Evolutionary conservation across 2,329 filamentous ascomycete genomes (phyloP), one percentile per base, ranked within the genome.

Genomic region (Lojkania enalia): DNA sequence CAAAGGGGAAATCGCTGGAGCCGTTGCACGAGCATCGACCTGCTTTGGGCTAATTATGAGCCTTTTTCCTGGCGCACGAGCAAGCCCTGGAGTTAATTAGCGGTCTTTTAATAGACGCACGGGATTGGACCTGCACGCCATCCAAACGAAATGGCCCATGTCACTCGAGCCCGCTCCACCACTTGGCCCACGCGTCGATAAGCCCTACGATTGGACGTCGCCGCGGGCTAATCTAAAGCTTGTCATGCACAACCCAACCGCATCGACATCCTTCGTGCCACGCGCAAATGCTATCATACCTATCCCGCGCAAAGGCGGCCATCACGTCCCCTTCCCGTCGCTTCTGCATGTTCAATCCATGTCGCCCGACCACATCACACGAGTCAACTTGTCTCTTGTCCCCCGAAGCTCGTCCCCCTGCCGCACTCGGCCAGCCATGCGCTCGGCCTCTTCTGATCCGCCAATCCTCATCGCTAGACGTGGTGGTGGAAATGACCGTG

Each of bases 201-300:
- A 39, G 42, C 52, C 45, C 39, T 48, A 35, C 52, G 29, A 69
- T 69, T 68, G 65, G 66, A 43, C 32, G 35, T 30, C 5, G 3
- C 29, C 25, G 32, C 27, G 39, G 38, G 39, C 51, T 54, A 62
- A 63, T 54, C 46, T 54, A 64, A 67, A 66, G 63, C 66, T 69
- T 69, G 60, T 63, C 59, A 56, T 65, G 63, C 66, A 63, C 57
- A 60, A 56, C 51, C 56, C 58, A 55, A 58, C 57, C 54, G 54
- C 50, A 55, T 41, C 53, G 40, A 54, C 54, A 52, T 55, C 46
- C 50, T 55, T 48, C 53, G 51, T 58, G 61, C 63, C 56, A 61
- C 55, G 65, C 55, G 57, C 49, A 50, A 53, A 49, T 25, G 54
- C 48, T 51, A 49, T 58, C 47, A 51, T 58, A 57, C 54, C 48